phyloP scores from a whole-genome alignment of 371 early-diverging fungal species.

The Apophysomyces trapeziformis region DNA sequence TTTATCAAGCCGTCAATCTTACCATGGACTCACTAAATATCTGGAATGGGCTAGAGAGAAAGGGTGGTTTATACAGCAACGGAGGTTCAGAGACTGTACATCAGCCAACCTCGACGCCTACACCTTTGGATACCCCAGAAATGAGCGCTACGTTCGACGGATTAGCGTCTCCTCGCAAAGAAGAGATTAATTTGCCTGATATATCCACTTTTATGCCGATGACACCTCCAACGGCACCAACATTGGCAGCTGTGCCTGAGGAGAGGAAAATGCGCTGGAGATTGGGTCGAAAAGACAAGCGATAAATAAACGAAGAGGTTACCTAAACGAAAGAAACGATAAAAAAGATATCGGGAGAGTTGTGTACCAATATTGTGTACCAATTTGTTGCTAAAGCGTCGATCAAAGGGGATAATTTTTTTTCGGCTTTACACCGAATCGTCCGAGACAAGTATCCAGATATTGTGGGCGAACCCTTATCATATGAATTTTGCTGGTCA shows the following conservation, averaged over 20 bases:
- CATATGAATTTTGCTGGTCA: conserved; percentile 23
- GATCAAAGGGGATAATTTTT: too few species aligned
- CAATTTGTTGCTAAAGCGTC: too few species aligned
- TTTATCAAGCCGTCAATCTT: conserved; percentile 72
- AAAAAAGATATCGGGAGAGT: too few species aligned
- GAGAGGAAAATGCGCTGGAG: conserved; percentile 43
- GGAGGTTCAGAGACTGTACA: conserved; percentile 17
- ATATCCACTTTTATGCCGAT: background rate
- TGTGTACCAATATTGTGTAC: too few species aligned
- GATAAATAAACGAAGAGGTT: background rate
- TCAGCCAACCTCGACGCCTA: background rate
- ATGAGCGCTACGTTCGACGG: background rate
- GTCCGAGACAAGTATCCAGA: background rate
- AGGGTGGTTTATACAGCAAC: conserved; percentile 15
- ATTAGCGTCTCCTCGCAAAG: conserved; percentile 1
- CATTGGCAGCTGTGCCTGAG: conserved; percentile 18
- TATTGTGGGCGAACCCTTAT: conserved; percentile 22
- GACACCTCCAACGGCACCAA: conserved; percentile 10
- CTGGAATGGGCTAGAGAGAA: conserved; percentile 23
- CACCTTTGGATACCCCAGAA: conserved; percentile 5
- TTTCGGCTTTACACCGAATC: too few species aligned
- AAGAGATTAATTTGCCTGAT: background rate
- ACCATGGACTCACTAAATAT: conserved; percentile 44
- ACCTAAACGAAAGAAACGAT: background rate
- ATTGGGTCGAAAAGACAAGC: conserved; percentile 33